Evolutionary conservation across 345 rosid genomes (phyloP), one percentile per base, ranked within the genome.

Genomic region (Streptanthus diversifolius): DNA sequence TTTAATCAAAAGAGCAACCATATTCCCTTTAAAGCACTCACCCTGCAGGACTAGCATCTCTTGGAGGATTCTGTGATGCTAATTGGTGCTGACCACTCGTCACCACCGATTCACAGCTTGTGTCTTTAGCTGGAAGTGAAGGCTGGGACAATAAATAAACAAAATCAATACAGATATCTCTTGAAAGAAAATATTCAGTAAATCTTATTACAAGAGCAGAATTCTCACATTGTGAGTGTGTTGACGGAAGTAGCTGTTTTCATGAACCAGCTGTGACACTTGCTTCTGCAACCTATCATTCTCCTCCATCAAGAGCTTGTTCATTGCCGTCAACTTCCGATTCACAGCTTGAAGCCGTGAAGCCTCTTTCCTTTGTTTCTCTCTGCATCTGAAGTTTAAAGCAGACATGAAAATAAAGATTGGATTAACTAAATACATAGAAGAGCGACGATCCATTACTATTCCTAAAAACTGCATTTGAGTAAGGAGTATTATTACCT

Each of bases 21-120:
- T 44, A 74, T 63, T 71, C 68, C 77, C 84, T 85, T 86, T 39
- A 49, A 27, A 64, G 32, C 4, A 77, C 78, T 75, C 78, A 95
- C 99, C 99, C 99, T 87, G 99, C 99, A 95, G 97, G 97, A 88
- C 99, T 92, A 80, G 98, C 98, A 89, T 95, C 99, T 84, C 98
- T 92, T 25, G 92, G 98, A 59, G 96, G 93, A 85, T 92, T 89
- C 85, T 90, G 99, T 73, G 97, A 84, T 77, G 97, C 82, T 88
- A 90, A 77, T 63, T 92, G 96, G 84, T 95, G 98, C 76, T 90
- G 98, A 90, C 97, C 89, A 71, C 92, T 90, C 30, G 96, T 90
- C 88, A 95, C 93, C 83, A 88, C 98, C 61, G 98, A 95, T 77
- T 92, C 98, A 86, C 98, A 95, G 82, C 98, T 90, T 76, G 97